Evolutionary conservation across 225 moss, liverwort and hornwort genomes (phyloP), one percentile per base, ranked within the genome.

Genomic region (Pleurozium schreberi): DNA sequence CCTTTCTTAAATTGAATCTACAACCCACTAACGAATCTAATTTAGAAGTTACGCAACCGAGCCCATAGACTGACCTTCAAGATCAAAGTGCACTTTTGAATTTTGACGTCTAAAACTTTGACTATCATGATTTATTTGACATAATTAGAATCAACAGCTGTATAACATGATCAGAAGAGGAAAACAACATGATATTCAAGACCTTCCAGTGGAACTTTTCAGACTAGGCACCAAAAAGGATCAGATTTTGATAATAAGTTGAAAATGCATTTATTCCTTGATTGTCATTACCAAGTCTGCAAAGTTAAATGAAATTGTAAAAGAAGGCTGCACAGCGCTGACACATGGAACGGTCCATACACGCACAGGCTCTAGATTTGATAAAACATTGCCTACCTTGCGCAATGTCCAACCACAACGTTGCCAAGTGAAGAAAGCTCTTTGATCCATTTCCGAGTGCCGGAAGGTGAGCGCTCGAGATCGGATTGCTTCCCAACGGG

Each of bases 371-470:
- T 63, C 64, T 77, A 64, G 18, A 76, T 76, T 87, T 49, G 60
- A 47, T 7, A 47, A 64, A 50, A 65, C 11, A 69, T 64, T 65
- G 59, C 61, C 20, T 94, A 97, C 98, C 97, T 97, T 85, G 97
- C 96, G 87, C 97, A 98, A 65, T 96, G 96, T n/a, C 96, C 96
- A 78, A 98, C 92, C 83, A 98, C 98, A 90, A 96, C 94, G 87
- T 98, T 98, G 87, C 96, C 96, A 65, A 96, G 96, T 55, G 98
- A 96, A 66, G 98, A 98, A 11, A 98, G 92, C 88, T 98, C 98
- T 90, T 93, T 96, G 88, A 98, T 97, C 96, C 96, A 96, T 90
- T 94, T 97, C 80, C 94, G 95, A 78, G 93, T 93, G 89, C 94
- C 95, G 22, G 98, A 95, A n/a, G 90, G 93, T 82, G 89, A 74